A percentile compares a stretch with the other conserved stretches of the same genome.
phyloP scores from a whole-genome alignment of 164 flowering plant genomes.

The Tinospora cordifolia region DNA sequence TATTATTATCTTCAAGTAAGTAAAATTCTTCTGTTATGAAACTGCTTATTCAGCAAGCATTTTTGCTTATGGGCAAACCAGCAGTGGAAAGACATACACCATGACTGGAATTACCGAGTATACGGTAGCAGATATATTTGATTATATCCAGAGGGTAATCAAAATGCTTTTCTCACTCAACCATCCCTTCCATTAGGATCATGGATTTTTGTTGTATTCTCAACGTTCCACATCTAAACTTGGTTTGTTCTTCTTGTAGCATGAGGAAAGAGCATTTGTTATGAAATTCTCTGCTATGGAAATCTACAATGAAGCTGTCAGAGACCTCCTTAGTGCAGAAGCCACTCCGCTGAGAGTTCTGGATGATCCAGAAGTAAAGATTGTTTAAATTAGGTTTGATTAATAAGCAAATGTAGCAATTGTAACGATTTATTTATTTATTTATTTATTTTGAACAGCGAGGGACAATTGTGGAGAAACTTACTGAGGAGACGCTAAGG shows the following conservation, averaged over 20 bases:
- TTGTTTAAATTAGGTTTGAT: not conserved
- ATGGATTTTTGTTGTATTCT: not conserved
- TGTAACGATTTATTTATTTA: constrained; percentile 10
- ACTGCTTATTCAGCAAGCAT: constrained; percentile 52
- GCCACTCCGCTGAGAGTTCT: constrained; percentile 68
- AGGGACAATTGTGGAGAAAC: constrained; percentile 88
- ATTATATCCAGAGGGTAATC: constrained; percentile 64
- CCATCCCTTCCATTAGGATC: not conserved
- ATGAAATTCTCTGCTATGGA: constrained; percentile 92
- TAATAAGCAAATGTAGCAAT: not conserved
- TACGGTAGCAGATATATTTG: constrained; percentile 67
- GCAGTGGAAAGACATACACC: constrained; percentile 97
- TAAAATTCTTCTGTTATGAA: constrained; percentile 5
- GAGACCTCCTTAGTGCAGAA: constrained; percentile 73
- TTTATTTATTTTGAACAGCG: constrained; percentile 53
- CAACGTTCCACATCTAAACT: not conserved
- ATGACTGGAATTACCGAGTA: constrained; percentile 78
- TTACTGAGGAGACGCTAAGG: constrained; percentile 63
- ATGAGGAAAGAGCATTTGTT: constrained; percentile 58
- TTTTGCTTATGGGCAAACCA: constrained; percentile 97
- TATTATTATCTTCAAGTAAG: not conserved
- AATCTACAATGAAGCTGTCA: constrained; percentile 89
- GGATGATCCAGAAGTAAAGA: constrained; percentile 91
- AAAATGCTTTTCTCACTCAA: not conserved
- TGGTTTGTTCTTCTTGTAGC: constrained; percentile 36